Evolutionary conservation across 23 red algal genomes (phyloP).

Genomic region (Agarophyton chilense): DNA sequence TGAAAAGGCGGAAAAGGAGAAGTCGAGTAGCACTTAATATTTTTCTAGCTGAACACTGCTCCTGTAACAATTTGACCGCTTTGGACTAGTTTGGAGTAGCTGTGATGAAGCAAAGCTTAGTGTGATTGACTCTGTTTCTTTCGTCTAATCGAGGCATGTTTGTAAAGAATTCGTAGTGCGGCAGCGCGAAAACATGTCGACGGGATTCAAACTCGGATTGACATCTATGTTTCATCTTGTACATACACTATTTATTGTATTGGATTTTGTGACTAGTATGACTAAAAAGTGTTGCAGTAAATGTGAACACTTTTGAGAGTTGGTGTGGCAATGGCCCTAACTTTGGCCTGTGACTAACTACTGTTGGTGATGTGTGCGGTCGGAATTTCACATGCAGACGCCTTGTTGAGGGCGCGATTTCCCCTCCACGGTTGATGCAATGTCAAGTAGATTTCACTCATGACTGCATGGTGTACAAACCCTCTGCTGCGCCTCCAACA

Average conservation of each 20-base stretch:
- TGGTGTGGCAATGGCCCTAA: too few relatives aligned
- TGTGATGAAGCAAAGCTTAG: constrained; percentile 9
- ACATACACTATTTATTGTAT: background rate
- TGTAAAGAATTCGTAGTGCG: background rate
- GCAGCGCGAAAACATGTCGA: background rate
- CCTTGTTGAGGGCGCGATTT: too few relatives aligned
- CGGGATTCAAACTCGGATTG: background rate
- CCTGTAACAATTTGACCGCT: background rate
- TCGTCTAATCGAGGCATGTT: background rate
- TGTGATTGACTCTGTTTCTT: background rate
- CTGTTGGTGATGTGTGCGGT: too few relatives aligned
- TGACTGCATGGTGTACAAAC: too few relatives aligned
- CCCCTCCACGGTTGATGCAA: too few relatives aligned
- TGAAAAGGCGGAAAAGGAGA: constrained; percentile 39
- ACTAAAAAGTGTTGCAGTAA: background rate
- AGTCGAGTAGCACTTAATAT: background rate
- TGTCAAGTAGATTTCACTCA: too few relatives aligned
- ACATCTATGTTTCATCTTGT: background rate
- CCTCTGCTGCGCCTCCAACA: too few relatives aligned
- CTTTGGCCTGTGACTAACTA: too few relatives aligned
- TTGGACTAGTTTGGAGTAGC: background rate
- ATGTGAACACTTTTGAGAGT: too few relatives aligned
- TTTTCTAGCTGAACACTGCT: background rate
- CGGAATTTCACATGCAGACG: too few relatives aligned
- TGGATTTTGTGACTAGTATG: background rate